Percentiles rank a stretch among this genome's conserved stretches.
Evolutionary conservation across 306 rosid genomes (phyloP).

Genomic region (Cucurbita maxima): DNA sequence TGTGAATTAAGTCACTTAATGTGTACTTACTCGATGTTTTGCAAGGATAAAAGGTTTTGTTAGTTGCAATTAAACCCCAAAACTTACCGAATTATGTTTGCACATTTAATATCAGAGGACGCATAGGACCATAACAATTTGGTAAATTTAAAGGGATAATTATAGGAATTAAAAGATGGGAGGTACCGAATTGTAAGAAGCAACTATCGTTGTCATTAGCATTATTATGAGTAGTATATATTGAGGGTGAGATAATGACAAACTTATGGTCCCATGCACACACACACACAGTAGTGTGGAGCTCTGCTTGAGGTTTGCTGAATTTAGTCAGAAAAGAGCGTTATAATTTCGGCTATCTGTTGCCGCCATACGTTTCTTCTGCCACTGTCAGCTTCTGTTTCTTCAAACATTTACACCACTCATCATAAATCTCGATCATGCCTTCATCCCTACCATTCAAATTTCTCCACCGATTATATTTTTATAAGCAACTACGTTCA

Average conservation of each 20-base stretch:
- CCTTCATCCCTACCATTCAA: too few species aligned
- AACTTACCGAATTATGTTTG: too few species aligned
- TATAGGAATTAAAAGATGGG: neutral
- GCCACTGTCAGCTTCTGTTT: neutral
- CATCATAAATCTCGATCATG: too few species aligned
- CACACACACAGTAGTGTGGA: neutral
- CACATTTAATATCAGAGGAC: too few species aligned
- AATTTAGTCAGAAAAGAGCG: neutral
- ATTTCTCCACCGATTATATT: too few species aligned
- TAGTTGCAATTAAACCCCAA: too few species aligned
- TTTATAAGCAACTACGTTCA: too few species aligned
- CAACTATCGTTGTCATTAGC: neutral
- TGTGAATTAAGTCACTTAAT: too few species aligned
- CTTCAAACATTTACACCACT: neutral
- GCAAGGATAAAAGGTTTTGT: too few species aligned
- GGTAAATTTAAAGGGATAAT: too few species aligned
- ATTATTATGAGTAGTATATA: neutral
- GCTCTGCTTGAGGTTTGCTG: neutral
- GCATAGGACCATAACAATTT: too few species aligned
- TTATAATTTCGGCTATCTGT: neutral
- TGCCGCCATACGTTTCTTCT: neutral
- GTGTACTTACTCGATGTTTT: too few species aligned
- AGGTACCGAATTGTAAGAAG: neutral
- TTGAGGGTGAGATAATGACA: neutral
- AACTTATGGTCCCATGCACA: neutral